A percentile compares a stretch with the other conserved stretches of the same genome.
Conservation (phyloP, 177 flowering plant species). For the Tripterygium wilfordii region DNA sequence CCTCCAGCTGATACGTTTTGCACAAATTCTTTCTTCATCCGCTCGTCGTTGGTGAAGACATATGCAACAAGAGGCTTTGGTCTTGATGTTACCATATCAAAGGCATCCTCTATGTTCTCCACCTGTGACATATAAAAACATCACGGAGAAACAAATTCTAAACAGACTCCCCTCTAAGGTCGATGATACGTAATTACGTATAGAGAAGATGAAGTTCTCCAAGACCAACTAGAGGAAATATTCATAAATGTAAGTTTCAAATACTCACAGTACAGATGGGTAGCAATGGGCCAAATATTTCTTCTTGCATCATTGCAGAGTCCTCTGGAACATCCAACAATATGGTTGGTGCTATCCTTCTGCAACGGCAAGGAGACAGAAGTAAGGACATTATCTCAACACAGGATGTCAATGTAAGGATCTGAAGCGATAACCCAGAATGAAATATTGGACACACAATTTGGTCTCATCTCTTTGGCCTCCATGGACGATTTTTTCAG, state of each 20-base stretch:
- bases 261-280: slow-evolving; percentile 24
- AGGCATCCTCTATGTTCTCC: slow-evolving; percentile 26
- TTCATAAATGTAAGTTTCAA: background rate
- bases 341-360: slow-evolving; percentile 37
- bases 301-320: slow-evolving; percentile 29
- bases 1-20: slow-evolving; percentile 29
- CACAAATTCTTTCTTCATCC: slow-evolving; percentile 20
- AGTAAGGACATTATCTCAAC: background rate
- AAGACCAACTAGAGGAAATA: background rate
- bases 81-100: slow-evolving; percentile 20
- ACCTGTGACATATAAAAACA: slow-evolving; percentile 14
- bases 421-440: background rate
- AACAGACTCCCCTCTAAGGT: no score
- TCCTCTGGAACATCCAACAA: slow-evolving; percentile 32
- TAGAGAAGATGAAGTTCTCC: background rate
- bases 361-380: slow-evolving; percentile 7
- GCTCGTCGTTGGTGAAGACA: slow-evolving; percentile 21
- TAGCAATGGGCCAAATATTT: slow-evolving; percentile 39
- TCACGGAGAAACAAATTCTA: no score
- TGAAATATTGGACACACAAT: slow-evolving; percentile 18
- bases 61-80: slow-evolving; percentile 35
- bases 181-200: background rate
- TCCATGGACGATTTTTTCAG: slow-evolving; percentile 27
- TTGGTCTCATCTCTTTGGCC: slow-evolving; percentile 26
- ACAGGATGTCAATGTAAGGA: background rate